Evolutionary conservation across 805 yeast genomes (phyloP).

Genomic region (Barnettozyma populi): DNA sequence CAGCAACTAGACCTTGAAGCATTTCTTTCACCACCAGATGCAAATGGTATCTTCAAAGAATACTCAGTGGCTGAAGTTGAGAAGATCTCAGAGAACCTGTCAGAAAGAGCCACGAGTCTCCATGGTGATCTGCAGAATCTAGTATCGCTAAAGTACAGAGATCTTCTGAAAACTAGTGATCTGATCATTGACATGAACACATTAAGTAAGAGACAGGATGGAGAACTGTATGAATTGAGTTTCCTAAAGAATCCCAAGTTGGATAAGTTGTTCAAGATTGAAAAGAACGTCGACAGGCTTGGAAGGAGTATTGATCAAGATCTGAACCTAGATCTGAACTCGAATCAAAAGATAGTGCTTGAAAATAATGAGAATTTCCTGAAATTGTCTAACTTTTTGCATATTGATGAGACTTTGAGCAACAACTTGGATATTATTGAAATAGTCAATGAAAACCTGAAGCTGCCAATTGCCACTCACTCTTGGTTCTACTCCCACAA

Average conservation of each 20-base stretch:
- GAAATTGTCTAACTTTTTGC: slow-evolving; percentile 7
- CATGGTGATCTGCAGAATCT: slow-evolving; percentile 20
- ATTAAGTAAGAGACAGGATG: slow-evolving; percentile 17
- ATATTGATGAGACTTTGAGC: slow-evolving; percentile 5
- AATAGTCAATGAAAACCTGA: background rate
- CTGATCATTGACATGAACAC: slow-evolving; percentile 21
- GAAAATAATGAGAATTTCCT: slow-evolving; percentile 3
- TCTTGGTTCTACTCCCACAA: slow-evolving; percentile 2
- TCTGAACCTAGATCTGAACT: background rate
- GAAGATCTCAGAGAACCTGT: background rate
- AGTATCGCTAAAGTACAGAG: slow-evolving; percentile 24
- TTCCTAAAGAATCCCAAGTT: slow-evolving; percentile 15
- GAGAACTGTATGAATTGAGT: slow-evolving; percentile 17
- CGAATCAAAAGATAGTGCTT: background rate
- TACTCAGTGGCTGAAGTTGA: slow-evolving; percentile 2
- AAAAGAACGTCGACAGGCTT: slow-evolving; percentile 10
- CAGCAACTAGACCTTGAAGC: background rate
- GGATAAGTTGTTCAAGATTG: slow-evolving; percentile 14
- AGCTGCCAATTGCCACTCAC: slow-evolving; percentile 3
- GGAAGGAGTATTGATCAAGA: background rate
- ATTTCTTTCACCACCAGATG: background rate
- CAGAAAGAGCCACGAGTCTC: background rate
- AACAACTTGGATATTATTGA: slow-evolving; percentile 4
- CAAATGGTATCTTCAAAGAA: slow-evolving; percentile 1
- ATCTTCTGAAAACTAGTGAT: slow-evolving; percentile 23